Base-by-base conservation (phyloP, 371 early-diverging fungal genomes). In the Zancudomyces culisetae region DNA sequence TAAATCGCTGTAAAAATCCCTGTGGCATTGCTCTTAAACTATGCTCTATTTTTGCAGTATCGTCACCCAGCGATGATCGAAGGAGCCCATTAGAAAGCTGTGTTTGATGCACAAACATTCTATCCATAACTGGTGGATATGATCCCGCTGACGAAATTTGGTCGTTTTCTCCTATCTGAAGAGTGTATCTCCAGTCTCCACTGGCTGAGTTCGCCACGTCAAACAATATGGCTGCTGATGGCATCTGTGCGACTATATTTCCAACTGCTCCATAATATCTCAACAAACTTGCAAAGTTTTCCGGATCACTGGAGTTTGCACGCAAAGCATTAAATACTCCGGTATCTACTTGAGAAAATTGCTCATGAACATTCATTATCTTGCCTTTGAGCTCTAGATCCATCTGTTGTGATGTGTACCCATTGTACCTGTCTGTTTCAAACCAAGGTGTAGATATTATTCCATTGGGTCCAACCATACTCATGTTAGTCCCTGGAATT, bases 11-110 rank as follows among this genome's bases (percentile, higher is more conserved):
- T n/a, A 52, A 56, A 35, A 45, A 57, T 39, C 63, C 24, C 39
- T 62, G 45, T 13, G 84, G 84, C 60, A 81, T 68, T 24, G 68
- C 63, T 15, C 79, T 60, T 49, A 75, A 56, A 0, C 79, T 77
- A 52, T 79, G 81, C 0, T 75, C 77, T 39, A 83, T 76, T 30
- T 50, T 70, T 54, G 56, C 61, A 1, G 52, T 20, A 49, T 48
- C 69, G 43, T 52, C 70, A 22, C 35, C 29, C 4, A 10, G 18
- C 35, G 52, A n/a, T 1, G 27, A 55, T 63, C 62, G 58, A 55
- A 64, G 49, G 15, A 74, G 57, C 0, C 75, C 77, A 51, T 75
- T 73, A 18, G 66, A 48, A 19, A 82, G 52, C 53, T 70, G 62
- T 2, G 77, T 63, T 39, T 71, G 71, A 24, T 62, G 60, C 30